Evolutionary conservation across 805 yeast species (phyloP), one percentile per base, ranked within the genome.

Genomic region (Zygosaccharomyces gambellarensis): DNA sequence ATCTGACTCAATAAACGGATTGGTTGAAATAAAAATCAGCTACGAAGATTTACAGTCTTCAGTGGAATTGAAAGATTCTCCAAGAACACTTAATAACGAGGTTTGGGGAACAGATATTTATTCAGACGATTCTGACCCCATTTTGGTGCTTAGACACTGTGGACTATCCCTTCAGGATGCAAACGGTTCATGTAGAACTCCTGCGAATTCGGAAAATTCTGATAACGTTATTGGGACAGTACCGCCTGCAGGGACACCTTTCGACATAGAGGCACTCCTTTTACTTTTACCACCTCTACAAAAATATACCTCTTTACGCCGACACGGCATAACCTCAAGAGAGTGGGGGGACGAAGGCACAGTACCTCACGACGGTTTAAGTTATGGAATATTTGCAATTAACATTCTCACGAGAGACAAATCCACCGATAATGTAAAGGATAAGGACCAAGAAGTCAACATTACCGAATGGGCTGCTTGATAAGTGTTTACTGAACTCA

Each of bases 21-120:
- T 63, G 29, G 43, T 64, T 8, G 54, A 54, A 3, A 51, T 67
- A 3, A 50, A 53, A 14, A 54, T 67, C 7, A 42, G 48, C 1
- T 53, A 54, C 49, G 63, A 60, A 36, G 62, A 63, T 38, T 49
- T 64, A 6, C 30, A 25, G 11, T 42, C 51, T 11, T 74, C 69
- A 56, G 62, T 78, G 42, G 49, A 56, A n/a, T 59, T 68, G 6
- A 68, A 72, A 38, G 59, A 68, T 32, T 72, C 71, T 45, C 72
- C 70, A 28, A 73, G 80, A 45, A 72, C 70, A 11, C 60, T 57
- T 31, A 79, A 84, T 28, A 70, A 81, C 45, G 76, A 78, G 41
- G 54, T 90, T 1, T 92, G 98, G 98, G 99, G 99, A 2, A 79
- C 90, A 1, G 96, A 90, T 39, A 73, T 94, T 0, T 94, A 92